Percentiles rank a stretch among this genome's conserved stretches.
These are phyloP conservation scores for Macrophomina pseudophaseolina DNA, from an alignment of 2,329 filamentous ascomycete species.

Conservation along the genomic window DNA sequence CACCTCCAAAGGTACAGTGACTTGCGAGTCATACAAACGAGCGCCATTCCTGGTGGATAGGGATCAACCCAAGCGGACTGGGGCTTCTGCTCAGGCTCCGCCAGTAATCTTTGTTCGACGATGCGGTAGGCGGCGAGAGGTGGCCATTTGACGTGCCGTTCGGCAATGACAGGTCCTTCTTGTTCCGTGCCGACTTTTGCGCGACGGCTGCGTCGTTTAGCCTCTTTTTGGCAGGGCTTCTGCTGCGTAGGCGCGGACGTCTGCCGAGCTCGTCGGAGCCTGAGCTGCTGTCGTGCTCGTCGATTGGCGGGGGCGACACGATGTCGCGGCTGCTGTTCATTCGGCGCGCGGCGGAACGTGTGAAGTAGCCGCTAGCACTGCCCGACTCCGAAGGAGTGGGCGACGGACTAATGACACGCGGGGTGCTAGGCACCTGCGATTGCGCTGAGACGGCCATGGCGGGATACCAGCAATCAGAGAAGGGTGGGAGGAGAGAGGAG, in stretches of 20 bases:
- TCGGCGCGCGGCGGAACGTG: conserved; percentile 73
- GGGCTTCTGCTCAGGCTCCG: conserved; percentile 88
- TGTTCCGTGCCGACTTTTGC: conserved; percentile 30
- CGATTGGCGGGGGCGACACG: conserved; percentile 64
- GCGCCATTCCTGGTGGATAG: conserved; percentile 90
- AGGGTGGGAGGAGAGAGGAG: conserved; percentile 64
- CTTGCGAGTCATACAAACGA: conserved; percentile 67
- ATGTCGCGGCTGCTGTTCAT: conserved; percentile 55
- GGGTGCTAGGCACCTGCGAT: conserved; percentile 73
- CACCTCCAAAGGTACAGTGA: not conserved
- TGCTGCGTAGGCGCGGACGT: conserved; percentile 71
- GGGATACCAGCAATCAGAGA: conserved; percentile 47
- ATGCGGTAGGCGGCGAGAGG: conserved; percentile 66
- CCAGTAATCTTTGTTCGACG: conserved; percentile 73
- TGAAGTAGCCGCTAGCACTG: conserved; percentile 63
- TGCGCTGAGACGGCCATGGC: conserved; percentile 55
- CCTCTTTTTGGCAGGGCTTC: conserved; percentile 61
- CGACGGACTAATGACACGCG: conserved; percentile 88
- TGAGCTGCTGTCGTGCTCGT: conserved; percentile 63
- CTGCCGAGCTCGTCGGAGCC: conserved; percentile 57
- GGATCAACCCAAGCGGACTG: conserved; percentile 90
- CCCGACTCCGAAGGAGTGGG: conserved; percentile 70
- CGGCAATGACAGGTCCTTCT: conserved; percentile 49
- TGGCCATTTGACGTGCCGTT: conserved; percentile 66
- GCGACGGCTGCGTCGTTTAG: conserved; percentile 36